phyloP scores from a whole-genome alignment of 1,139 yeast species.

The Tardiomyces depauwii region DNA sequence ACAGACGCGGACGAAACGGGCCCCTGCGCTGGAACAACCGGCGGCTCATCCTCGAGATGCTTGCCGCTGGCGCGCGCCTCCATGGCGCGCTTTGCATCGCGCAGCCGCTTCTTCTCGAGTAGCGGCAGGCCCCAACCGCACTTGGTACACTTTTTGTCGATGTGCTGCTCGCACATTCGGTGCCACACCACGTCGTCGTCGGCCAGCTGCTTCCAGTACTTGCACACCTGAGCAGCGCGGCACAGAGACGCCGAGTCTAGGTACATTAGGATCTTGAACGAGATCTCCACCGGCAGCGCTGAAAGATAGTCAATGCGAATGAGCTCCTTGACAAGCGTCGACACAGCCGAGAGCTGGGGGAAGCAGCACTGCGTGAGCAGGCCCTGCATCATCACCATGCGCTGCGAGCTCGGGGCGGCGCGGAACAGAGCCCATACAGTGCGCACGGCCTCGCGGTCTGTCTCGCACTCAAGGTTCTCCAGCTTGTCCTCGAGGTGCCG shows the following conservation, averaged over 20 bases:
- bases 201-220: constrained; percentile 77
- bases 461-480: constrained; percentile 37
- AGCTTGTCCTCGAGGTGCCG: constrained; percentile 38
- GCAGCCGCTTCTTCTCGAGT: constrained; percentile 36
- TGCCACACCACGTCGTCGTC: constrained; percentile 98
- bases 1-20: neutral
- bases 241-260: constrained; percentile 87
- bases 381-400: constrained; percentile 73
- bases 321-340: constrained; percentile 66
- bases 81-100: constrained; percentile 23
- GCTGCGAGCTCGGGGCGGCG: constrained; percentile 56
- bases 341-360: constrained; percentile 78
- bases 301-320: constrained; percentile 82
- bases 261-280: constrained; percentile 75
- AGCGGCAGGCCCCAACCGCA: constrained; percentile 99
- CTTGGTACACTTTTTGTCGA: constrained; percentile 91
- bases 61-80: constrained; percentile 13
- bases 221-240: constrained; percentile 85
- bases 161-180: constrained; percentile 96
- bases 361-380: constrained; percentile 84
- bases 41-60: neutral
- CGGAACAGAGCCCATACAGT: constrained; percentile 73
- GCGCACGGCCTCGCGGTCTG: constrained; percentile 60
- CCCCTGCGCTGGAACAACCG: no score
- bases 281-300: constrained; percentile 74